These are phyloP conservation scores for Tinospora cordifolia DNA, from an alignment of 164 flowering plant species.

Conservation along the genomic window DNA sequence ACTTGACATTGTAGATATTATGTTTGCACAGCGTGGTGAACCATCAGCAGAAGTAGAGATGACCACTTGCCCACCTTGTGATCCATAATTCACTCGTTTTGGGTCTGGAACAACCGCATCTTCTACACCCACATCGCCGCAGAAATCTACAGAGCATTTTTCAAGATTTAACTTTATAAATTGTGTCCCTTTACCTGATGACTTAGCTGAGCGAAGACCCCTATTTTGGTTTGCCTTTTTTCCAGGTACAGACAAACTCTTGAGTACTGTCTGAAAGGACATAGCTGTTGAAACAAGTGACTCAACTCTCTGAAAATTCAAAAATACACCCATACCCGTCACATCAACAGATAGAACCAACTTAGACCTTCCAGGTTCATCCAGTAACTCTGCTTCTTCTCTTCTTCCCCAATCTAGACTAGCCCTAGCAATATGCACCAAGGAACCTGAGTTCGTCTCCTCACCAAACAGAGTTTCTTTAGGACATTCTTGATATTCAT, in stretches of 20 bases:
- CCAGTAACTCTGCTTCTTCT: slow-evolving; percentile 61
- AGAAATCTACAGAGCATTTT: slow-evolving; percentile 58
- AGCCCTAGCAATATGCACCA: slow-evolving; percentile 74
- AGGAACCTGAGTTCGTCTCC: slow-evolving; percentile 79
- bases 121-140: slow-evolving; percentile 71
- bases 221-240: slow-evolving; percentile 39
- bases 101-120: slow-evolving; percentile 70
- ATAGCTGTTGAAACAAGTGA: slow-evolving; percentile 64
- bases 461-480: slow-evolving; percentile 74
- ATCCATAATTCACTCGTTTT: slow-evolving; percentile 90
- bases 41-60: slow-evolving; percentile 77
- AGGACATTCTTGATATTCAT: slow-evolving; percentile 83
- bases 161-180: slow-evolving; percentile 73
- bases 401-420: slow-evolving; percentile 86
- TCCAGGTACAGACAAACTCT: slow-evolving; percentile 37
- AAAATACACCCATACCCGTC: slow-evolving; percentile 73
- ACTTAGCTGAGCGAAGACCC: slow-evolving; percentile 37
- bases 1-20: slow-evolving; percentile 50
- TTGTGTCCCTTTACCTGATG: slow-evolving; percentile 69
- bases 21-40: slow-evolving; percentile 63
- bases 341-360: slow-evolving; percentile 75
- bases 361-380: slow-evolving; percentile 43
- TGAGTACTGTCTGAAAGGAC: slow-evolving; percentile 61
- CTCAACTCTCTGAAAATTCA: slow-evolving; percentile 69
- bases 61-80: slow-evolving; percentile 80